phyloP scores from a whole-genome alignment of 2,329 filamentous ascomycete species.

The Botrytis galanthina region DNA sequence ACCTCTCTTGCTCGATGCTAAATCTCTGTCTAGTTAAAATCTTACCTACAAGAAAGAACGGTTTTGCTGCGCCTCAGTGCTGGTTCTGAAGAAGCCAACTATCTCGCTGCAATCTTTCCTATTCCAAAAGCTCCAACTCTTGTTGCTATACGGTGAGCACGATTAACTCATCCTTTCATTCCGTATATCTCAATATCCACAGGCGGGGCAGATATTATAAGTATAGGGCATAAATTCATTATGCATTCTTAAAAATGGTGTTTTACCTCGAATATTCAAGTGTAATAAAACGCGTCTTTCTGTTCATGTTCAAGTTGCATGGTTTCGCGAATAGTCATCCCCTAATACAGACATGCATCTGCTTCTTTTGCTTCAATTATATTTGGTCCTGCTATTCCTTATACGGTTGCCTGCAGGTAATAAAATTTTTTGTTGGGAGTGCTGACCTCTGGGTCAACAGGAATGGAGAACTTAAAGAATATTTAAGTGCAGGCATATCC shows the following conservation, averaged over 20 bases:
- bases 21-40: constrained; percentile 47
- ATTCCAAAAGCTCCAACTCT: constrained; percentile 75
- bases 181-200: neutral
- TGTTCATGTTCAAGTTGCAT: neutral
- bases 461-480: constrained; percentile 75
- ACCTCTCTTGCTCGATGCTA: neutral
- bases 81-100: constrained; percentile 77
- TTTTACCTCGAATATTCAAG: neutral
- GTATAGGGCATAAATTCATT: neutral
- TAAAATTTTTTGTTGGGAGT: neutral
- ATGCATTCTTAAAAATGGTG: neutral
- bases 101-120: constrained; percentile 78
- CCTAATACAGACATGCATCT: neutral
- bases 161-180: neutral
- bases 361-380: neutral
- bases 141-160: constrained; percentile 69
- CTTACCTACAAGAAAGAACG: constrained; percentile 58
- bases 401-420: neutral
- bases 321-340: neutral
- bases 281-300: neutral
- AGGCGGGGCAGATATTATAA: neutral
- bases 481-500: constrained; percentile 62
- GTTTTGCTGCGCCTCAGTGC: constrained; percentile 68
- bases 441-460: constrained; percentile 39
- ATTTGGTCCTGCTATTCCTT: neutral